phyloP scores from a whole-genome alignment of 148 eudicot species.

The Nepenthes mirabilis region DNA sequence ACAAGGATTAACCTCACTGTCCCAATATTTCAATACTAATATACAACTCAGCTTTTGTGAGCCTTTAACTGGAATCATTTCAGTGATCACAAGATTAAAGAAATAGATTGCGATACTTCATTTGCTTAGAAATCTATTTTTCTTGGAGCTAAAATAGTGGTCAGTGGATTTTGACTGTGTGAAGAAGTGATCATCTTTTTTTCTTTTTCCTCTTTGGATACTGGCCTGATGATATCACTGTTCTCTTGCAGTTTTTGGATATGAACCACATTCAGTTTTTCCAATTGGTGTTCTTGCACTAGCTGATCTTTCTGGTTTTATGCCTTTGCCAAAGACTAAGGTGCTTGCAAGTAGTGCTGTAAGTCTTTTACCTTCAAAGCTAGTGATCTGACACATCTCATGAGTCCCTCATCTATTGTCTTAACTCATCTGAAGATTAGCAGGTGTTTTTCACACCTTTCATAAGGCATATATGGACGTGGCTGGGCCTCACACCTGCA shows the following conservation, averaged over 20 bases:
- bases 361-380: constrained; percentile 21
- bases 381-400: constrained; percentile 2
- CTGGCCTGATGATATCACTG: not conserved
- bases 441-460: constrained; percentile 87
- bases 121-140: too few species aligned
- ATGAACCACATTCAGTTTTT: constrained; percentile 90
- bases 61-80: too few species aligned
- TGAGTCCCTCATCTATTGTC: constrained; percentile 1
- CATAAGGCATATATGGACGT: constrained; percentile 87
- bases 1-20: too few species aligned
- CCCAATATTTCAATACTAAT: too few species aligned
- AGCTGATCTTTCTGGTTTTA: constrained; percentile 60
- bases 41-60: too few species aligned
- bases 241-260: constrained; percentile 60
- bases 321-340: constrained; percentile 61
- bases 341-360: constrained; percentile 89
- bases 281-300: constrained; percentile 72
- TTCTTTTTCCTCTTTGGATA: not conserved
- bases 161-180: not conserved
- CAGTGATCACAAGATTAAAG: too few species aligned
- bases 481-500: constrained; percentile 78
- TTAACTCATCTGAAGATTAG: constrained; percentile 3
- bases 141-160: not conserved
- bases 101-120: too few species aligned
- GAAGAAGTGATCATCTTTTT: not conserved